These are phyloP conservation scores for Camellia granthamiana DNA, from an alignment of 148 eudicot species.

Conservation along the genomic window DNA sequence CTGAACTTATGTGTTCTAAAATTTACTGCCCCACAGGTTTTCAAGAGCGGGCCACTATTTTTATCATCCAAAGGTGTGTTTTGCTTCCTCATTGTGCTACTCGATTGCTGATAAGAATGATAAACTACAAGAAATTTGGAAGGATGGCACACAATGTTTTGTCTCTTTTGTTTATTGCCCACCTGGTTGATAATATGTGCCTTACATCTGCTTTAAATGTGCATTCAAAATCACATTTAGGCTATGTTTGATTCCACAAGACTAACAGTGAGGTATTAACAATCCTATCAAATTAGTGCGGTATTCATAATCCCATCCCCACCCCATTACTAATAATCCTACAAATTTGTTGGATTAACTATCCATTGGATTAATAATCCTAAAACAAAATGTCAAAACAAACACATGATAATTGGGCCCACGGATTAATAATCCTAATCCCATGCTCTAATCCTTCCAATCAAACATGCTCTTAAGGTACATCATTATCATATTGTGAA, in stretches of 20 bases:
- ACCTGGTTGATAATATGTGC: neutral
- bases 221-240: neutral
- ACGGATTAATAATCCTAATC: too few relatives aligned
- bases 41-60: conserved; percentile 81
- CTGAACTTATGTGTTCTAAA: neutral
- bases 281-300: too few relatives aligned
- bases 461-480: too few relatives aligned
- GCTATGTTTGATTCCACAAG: too few relatives aligned
- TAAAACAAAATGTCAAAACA: too few relatives aligned
- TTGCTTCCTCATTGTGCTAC: conserved; percentile 13
- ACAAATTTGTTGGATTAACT: too few relatives aligned
- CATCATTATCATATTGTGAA: neutral
- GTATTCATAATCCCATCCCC: too few relatives aligned
- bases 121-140: neutral
- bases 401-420: too few relatives aligned
- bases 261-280: too few relatives aligned
- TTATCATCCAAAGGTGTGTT: conserved; percentile 87
- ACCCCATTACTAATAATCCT: too few relatives aligned
- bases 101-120: neutral
- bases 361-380: too few relatives aligned
- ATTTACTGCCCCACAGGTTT: conserved; percentile 54
- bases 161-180: neutral
- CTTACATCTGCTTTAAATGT: neutral
- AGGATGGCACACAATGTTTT: neutral
- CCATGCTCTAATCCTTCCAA: too few relatives aligned